Evolutionary conservation across 2,329 filamentous ascomycete genomes (phyloP).

Genomic region (Coleophoma crateriformis): DNA sequence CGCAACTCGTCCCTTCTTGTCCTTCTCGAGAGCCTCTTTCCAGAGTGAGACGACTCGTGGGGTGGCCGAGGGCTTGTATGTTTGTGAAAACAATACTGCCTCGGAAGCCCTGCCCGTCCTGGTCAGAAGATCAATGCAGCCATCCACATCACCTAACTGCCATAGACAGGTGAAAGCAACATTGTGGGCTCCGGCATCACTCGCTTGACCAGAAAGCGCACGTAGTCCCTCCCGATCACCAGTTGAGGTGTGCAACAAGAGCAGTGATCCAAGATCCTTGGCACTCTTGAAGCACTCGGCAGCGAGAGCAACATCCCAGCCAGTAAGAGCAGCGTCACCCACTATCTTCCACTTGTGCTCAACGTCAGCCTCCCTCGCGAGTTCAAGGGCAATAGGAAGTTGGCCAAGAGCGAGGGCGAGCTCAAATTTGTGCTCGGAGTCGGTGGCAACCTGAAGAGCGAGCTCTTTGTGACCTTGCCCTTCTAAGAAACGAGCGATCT

Average conservation of each 20-base stretch:
- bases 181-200: constrained; percentile 77
- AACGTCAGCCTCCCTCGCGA: constrained; percentile 76
- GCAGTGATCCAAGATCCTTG: constrained; percentile 82
- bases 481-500: constrained; percentile 95
- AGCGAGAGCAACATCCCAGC: constrained; percentile 82
- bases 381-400: constrained; percentile 76
- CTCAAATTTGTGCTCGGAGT: constrained; percentile 95
- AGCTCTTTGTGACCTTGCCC: constrained; percentile 96
- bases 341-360: constrained; percentile 99
- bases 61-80: constrained; percentile 82
- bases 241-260: constrained; percentile 84
- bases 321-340: constrained; percentile 80
- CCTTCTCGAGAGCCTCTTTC: constrained; percentile 80
- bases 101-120: constrained; percentile 78
- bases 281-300: constrained; percentile 90
- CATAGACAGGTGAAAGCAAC: constrained; percentile 88
- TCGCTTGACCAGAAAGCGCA: constrained; percentile 68
- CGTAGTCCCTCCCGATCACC: constrained; percentile 70
- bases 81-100: constrained; percentile 88
- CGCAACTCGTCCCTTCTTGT: constrained; percentile 78
- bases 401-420: constrained; percentile 78
- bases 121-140: constrained; percentile 72
- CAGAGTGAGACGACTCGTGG: constrained; percentile 64
- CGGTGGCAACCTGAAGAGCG: constrained; percentile 88
- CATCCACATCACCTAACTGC: constrained; percentile 78